Percentiles rank a stretch among this genome's conserved stretches.
phyloP scores from a whole-genome alignment of 345 rosid genomes.

The Salix viminalis region DNA sequence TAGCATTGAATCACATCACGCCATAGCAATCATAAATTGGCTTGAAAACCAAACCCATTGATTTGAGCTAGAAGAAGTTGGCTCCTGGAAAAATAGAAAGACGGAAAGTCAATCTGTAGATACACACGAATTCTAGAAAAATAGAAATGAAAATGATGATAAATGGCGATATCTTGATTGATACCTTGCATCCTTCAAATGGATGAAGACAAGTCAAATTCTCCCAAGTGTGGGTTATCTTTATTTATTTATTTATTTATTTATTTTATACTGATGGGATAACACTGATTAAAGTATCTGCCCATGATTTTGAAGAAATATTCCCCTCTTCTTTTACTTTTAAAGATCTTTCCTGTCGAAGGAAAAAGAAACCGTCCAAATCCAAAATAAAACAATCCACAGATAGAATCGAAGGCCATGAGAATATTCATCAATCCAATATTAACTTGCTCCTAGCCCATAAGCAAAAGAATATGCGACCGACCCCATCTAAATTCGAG shows the following conservation, averaged over 20 bases:
- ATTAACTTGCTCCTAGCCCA: not conserved
- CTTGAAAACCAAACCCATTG: too few relatives aligned
- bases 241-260: not conserved
- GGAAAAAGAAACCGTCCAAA: constrained; percentile 36
- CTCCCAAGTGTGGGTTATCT: not conserved
- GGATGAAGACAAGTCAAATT: not conserved
- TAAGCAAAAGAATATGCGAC: not conserved
- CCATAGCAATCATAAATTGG: too few relatives aligned
- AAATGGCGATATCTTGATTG: not conserved
- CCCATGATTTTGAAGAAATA: constrained; percentile 1
- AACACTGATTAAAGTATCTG: not conserved
- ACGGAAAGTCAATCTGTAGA: too few relatives aligned
- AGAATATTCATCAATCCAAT: constrained; percentile 14
- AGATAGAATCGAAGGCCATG: not conserved
- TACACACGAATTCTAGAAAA: too few relatives aligned
- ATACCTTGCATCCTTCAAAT: not conserved
- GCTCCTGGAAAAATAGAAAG: too few relatives aligned
- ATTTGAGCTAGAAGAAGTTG: too few relatives aligned
- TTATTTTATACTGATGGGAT: constrained; percentile 2
- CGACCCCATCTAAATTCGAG: constrained; percentile 19
- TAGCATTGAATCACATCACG: too few relatives aligned
- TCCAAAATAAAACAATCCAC: constrained; percentile 9
- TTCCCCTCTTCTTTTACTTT: not conserved
- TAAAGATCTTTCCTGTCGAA: not conserved
- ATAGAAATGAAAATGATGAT: not conserved